phyloP scores from a whole-genome alignment of 2,329 filamentous ascomycete species.

The Curvularia sp. region DNA sequence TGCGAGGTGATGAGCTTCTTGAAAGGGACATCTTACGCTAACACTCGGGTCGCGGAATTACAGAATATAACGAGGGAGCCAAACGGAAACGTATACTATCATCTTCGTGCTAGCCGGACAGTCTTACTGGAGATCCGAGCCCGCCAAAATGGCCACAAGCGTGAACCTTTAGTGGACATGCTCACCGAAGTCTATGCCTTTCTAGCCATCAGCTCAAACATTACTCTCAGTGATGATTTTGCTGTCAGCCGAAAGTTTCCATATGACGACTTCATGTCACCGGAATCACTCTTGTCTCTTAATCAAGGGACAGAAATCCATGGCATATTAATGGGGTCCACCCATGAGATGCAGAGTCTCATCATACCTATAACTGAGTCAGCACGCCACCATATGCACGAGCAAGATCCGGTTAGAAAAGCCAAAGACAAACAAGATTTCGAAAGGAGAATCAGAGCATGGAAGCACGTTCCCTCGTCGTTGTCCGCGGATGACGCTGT shows the following conservation, averaged over 20 bases:
- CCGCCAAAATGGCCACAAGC: not conserved
- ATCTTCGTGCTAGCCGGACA: constrained; percentile 9
- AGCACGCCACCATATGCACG: constrained; percentile 1
- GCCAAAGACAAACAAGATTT: not conserved
- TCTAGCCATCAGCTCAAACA: constrained; percentile 5
- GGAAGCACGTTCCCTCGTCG: constrained; percentile 1
- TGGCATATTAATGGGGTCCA: constrained; percentile 7
- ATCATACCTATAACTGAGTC: constrained; percentile 7
- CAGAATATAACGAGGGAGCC: constrained; percentile 2
- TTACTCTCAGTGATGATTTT: constrained; percentile 5
- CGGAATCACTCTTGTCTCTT: not conserved
- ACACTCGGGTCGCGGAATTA: not conserved
- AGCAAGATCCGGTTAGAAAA: not conserved
- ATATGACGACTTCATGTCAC: constrained; percentile 5
- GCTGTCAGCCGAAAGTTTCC: constrained; percentile 4
- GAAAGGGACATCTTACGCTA: not conserved
- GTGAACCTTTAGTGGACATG: constrained; percentile 1
- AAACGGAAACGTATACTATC: constrained; percentile 5
- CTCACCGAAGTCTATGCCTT: constrained; percentile 13
- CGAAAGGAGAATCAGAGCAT: constrained; percentile 5
- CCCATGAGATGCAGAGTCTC: constrained; percentile 8
- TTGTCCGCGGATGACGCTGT: not conserved
- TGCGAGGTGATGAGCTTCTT: not conserved
- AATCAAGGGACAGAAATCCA: constrained; percentile 3
- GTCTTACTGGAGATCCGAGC: constrained; percentile 6